Conservation (phyloP, 257 asterid genomes). For the Avicennia marina region DNA sequence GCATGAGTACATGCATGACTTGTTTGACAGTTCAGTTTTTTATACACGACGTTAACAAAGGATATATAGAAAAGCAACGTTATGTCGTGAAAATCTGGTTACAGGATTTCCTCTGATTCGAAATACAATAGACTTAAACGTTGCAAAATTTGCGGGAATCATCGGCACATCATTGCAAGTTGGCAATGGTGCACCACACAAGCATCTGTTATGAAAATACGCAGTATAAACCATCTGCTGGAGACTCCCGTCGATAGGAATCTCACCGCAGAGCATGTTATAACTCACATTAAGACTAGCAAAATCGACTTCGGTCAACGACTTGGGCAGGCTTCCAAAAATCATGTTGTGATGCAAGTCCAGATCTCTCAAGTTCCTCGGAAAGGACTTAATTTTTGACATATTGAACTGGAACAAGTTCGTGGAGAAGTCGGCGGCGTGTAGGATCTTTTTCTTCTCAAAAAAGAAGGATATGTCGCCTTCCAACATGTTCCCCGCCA, state of each 20-base stretch:
- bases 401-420: constrained; percentile 41
- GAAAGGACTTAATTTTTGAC: constrained; percentile 25
- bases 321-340: constrained; percentile 39
- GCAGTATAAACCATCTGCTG: constrained; percentile 27
- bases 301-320: constrained; percentile 11
- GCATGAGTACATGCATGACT: no score
- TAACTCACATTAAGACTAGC: constrained; percentile 34
- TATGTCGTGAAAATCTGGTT: no score
- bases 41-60: no score
- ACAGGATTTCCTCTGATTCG: no score
- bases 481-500: constrained; percentile 33
- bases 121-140: no score
- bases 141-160: no score
- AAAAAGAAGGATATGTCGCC: constrained; percentile 50
- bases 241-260: constrained; percentile 44
- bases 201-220: constrained; percentile 41
- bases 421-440: constrained; percentile 24
- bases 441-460: constrained; percentile 29
- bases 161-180: no score
- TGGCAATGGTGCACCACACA: constrained; percentile 55
- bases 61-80: no score
- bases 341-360: constrained; percentile 45
- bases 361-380: constrained; percentile 24
- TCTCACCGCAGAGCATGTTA: constrained; percentile 49
- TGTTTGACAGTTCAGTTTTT: no score